Percentiles rank a stretch among this genome's conserved stretches.
Evolutionary conservation across 1,139 yeast genomes (phyloP).

Genomic region (Zygotorulaspora mrakii): DNA sequence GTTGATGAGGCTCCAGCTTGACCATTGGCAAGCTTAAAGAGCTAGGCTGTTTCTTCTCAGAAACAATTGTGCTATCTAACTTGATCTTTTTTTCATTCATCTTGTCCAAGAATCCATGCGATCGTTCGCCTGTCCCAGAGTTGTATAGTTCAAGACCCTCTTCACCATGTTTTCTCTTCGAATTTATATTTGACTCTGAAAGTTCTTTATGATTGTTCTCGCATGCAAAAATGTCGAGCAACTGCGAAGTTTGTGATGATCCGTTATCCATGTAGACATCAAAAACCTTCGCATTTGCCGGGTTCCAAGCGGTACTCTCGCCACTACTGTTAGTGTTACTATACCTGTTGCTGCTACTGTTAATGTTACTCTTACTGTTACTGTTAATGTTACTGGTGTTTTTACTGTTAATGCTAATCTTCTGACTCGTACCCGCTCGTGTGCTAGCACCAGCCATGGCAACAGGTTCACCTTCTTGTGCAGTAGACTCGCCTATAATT

Average conservation of each 20-base stretch:
- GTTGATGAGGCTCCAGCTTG: slow-evolving; percentile 8
- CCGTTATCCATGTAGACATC: slow-evolving; percentile 29
- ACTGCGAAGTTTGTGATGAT: slow-evolving; percentile 19
- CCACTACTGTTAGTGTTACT: neutral
- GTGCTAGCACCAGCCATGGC: too few relatives aligned
- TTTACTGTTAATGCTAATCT: too few relatives aligned
- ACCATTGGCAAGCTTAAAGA: slow-evolving; percentile 10
- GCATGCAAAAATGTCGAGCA: slow-evolving; percentile 16
- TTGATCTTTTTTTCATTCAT: slow-evolving; percentile 8
- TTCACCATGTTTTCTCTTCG: slow-evolving; percentile 1
- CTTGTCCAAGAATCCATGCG: slow-evolving; percentile 12
- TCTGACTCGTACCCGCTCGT: neutral
- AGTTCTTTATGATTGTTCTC: slow-evolving; percentile 6
- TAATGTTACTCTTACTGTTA: too few relatives aligned
- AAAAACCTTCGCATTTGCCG: slow-evolving; percentile 25
- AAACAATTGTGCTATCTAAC: slow-evolving; percentile 1
- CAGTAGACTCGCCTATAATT: too few relatives aligned
- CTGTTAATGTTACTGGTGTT: too few relatives aligned
- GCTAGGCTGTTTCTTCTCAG: slow-evolving; percentile 1
- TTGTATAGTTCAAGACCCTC: slow-evolving; percentile 14
- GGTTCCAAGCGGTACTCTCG: slow-evolving; percentile 12
- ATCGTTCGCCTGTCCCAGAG: slow-evolving; percentile 15
- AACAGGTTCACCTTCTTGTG: too few relatives aligned
- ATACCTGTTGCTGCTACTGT: too few relatives aligned
- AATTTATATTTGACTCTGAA: neutral